Conservation (phyloP, 139 green algal species). For the Dunaliella primolecta region DNA sequence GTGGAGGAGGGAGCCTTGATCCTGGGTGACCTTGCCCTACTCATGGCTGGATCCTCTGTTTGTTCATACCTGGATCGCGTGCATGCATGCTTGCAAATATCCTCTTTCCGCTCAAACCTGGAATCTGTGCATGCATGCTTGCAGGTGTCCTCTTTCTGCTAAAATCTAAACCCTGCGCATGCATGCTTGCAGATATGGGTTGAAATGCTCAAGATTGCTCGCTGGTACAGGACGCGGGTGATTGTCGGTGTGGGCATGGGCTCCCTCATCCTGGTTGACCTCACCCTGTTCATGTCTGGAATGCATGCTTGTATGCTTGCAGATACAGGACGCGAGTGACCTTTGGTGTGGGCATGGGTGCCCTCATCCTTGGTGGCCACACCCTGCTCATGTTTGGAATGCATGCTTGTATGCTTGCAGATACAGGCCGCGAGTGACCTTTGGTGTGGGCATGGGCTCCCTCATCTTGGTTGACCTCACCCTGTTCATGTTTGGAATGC, state of each 20-base stretch:
- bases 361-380: constrained; percentile 46
- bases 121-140: neutral
- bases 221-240: too few species aligned
- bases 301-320: neutral
- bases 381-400: constrained; percentile 38
- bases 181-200: neutral
- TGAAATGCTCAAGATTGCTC: too few species aligned
- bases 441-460: constrained; percentile 47
- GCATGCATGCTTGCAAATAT: neutral
- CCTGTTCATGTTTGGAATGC: constrained; percentile 36
- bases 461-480: constrained; percentile 49
- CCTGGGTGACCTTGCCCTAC: too few species aligned
- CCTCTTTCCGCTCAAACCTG: neutral
- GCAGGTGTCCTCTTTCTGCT: neutral
- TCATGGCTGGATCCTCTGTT: too few species aligned
- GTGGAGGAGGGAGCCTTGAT: too few species aligned
- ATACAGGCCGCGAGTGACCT: constrained; percentile 36
- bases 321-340: too few species aligned
- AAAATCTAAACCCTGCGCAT: neutral
- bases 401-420: constrained; percentile 18
- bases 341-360: constrained; percentile 47
- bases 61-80: too few species aligned
- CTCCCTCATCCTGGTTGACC: too few species aligned
- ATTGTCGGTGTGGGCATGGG: too few species aligned
- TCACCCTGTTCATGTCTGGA: too few species aligned